A percentile compares a stretch with the other conserved stretches of the same genome.
Evolutionary conservation across 2,329 filamentous ascomycete genomes (phyloP).

Genomic region (Albifimbria verrucaria): DNA sequence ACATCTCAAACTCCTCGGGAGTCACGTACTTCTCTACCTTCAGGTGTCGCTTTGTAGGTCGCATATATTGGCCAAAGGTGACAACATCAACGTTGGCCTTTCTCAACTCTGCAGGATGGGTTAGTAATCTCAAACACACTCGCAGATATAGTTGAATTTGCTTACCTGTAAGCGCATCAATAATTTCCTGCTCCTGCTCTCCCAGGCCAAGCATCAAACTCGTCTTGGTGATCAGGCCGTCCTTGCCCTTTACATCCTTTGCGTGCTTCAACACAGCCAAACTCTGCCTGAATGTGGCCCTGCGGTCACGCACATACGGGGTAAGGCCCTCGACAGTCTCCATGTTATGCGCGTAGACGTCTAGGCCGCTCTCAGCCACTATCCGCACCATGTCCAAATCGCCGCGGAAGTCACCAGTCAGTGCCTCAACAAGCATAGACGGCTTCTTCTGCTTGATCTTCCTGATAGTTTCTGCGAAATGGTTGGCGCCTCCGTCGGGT

Average conservation of each 20-base stretch:
- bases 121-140: neutral
- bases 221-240: constrained; percentile 92
- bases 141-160: no score
- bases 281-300: constrained; percentile 86
- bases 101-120: constrained; percentile 60
- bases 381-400: constrained; percentile 82
- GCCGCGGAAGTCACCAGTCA: constrained; percentile 85
- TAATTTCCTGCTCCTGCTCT: constrained; percentile 84
- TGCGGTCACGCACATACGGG: constrained; percentile 82
- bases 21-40: constrained; percentile 94
- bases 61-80: constrained; percentile 99
- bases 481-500: constrained; percentile 78
- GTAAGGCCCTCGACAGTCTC: constrained; percentile 93
- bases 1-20: constrained; percentile 85
- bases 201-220: constrained; percentile 95
- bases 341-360: constrained; percentile 96
- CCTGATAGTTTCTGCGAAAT: constrained; percentile 91
- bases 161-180: constrained; percentile 69
- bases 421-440: constrained; percentile 73
- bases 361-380: constrained; percentile 83
- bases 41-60: constrained; percentile 96
- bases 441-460: constrained; percentile 86
- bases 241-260: constrained; percentile 66
- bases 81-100: constrained; percentile 85
- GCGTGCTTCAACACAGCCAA: constrained; percentile 75